Evolutionary conservation across 2,329 filamentous ascomycete species (phyloP).

Genomic region (Aspergillus sojae): DNA sequence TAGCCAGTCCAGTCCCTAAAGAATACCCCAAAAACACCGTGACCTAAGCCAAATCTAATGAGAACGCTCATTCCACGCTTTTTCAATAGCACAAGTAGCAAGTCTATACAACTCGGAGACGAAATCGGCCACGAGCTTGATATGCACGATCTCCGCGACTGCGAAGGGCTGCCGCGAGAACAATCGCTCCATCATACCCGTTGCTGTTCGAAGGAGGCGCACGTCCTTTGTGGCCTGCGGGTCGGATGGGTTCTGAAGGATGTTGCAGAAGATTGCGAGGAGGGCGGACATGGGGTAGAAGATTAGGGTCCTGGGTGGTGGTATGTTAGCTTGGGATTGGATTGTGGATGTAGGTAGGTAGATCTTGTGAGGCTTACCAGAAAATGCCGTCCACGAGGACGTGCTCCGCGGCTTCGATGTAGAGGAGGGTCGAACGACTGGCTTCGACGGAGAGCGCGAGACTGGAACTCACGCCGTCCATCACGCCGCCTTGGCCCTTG

Average conservation of each 20-base stretch:
- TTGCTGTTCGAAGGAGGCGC: slow-evolving; percentile 48
- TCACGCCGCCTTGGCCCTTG: slow-evolving; percentile 36
- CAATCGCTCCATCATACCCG: slow-evolving; percentile 46
- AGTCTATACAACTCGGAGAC: slow-evolving; percentile 50
- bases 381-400: slow-evolving; percentile 53
- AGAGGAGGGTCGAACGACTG: slow-evolving; percentile 58
- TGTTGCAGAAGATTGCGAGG: slow-evolving; percentile 58
- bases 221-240: slow-evolving; percentile 50
- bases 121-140: slow-evolving; percentile 48
- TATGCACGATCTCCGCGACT: slow-evolving; percentile 42
- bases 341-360: not conserved
- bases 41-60: not conserved
- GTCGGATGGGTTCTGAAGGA: slow-evolving; percentile 53
- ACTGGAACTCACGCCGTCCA: slow-evolving; percentile 56
- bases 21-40: not conserved
- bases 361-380: slow-evolving; percentile 44
- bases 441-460: slow-evolving; percentile 58
- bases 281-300: slow-evolving; percentile 61
- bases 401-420: slow-evolving; percentile 47
- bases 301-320: slow-evolving; percentile 50
- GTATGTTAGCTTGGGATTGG: not conserved
- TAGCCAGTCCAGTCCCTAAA: not conserved
- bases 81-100: slow-evolving; percentile 48
- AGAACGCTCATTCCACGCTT: slow-evolving; percentile 35
- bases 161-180: slow-evolving; percentile 33